Evolutionary conservation across 2,329 filamentous ascomycete genomes (phyloP), one percentile per base, ranked within the genome.

Genomic region (Ophiocordyceps australis): DNA sequence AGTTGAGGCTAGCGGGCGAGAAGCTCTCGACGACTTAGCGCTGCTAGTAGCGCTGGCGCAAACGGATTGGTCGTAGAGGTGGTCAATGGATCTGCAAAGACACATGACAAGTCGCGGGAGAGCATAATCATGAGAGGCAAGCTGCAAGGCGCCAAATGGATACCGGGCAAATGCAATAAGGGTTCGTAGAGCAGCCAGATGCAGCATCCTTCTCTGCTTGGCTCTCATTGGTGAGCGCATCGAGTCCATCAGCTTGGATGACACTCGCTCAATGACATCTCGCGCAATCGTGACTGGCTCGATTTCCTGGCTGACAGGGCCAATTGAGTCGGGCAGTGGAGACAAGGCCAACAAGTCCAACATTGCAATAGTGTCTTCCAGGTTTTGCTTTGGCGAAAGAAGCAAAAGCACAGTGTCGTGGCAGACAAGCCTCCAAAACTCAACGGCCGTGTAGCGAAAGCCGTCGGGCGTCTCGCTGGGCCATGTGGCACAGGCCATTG

Each of bases 61-160:
- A 10, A 66, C 43, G 3, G 47, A 41, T 9, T 65, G 47, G 31
- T 76, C 64, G 41, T 83, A 78, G 13, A 94, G 52, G 35, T 77
- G 70, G 34, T 82, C 76, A 30, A 89, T 74, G 26, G 85, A 68
- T 23, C 48, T 52, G 26, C 54, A 57, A 10, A 69, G 45, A 4
- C 77, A 69, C 15, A 71, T 66, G 15, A 91, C 73, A 0, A 93
- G 54, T 4, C 80, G 68, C 2, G 79, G 81, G 11, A 92, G 67
- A 9, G 72, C 71, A 21, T 64, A 66, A 4, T 65, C 62, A 44
- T 89, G 77, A 5, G 55, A 52, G 0, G 75, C 76, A 7, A 94
- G 60, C 23, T 77, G 65, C 14, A 57, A 44, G 2, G 65, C 62
- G 7, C 75, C 75, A 38, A 77, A 68, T 0, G 61, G 50, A n/a